Conservation (phyloP, 148 eudicot species). For the Diospyros lotus region DNA sequence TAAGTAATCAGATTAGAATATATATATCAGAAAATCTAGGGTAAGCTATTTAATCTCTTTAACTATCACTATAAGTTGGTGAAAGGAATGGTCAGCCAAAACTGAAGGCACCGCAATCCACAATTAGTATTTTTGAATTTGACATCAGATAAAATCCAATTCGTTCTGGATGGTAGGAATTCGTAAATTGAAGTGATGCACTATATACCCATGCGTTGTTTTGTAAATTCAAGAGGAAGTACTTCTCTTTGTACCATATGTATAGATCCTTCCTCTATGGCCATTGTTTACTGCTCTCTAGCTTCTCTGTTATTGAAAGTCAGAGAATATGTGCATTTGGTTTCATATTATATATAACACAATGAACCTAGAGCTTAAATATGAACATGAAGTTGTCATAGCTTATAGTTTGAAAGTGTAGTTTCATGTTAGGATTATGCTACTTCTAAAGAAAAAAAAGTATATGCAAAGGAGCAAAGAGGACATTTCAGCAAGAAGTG, state of each 20-base stretch:
- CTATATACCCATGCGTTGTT: neutral
- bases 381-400: neutral
- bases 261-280: neutral
- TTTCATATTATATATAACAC: neutral
- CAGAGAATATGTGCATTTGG: neutral
- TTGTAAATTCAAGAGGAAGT: neutral
- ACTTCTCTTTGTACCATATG: neutral
- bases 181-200: neutral
- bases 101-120: too few species aligned
- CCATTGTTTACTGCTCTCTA: neutral
- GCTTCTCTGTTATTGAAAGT: neutral
- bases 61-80: too few species aligned
- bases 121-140: neutral
- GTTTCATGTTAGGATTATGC: neutral
- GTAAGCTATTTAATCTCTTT: too few species aligned
- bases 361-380: neutral
- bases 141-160: neutral
- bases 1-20: too few species aligned
- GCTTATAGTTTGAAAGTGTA: neutral
- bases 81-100: too few species aligned
- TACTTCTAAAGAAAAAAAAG: neutral
- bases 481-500: neutral
- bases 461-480: neutral
- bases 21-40: too few species aligned
- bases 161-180: neutral